phyloP scores from a whole-genome alignment of 1,284 basidiomycete species.

The Anthracocystis panici-leucophaei region DNA sequence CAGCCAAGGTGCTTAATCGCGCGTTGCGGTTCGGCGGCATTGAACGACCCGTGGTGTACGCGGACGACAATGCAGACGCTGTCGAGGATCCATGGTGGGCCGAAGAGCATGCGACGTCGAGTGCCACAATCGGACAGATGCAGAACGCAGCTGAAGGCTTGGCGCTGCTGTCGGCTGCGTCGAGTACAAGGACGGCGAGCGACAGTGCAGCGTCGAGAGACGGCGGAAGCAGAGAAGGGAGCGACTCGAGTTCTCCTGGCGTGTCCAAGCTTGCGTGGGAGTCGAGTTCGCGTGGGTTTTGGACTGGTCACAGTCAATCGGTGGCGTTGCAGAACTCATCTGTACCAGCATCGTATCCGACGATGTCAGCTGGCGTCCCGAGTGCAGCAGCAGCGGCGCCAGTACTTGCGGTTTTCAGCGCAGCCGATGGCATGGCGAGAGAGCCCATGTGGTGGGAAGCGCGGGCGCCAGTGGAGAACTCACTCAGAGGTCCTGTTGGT shows the following conservation, averaged over 20 bases:
- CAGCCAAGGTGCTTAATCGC: slow-evolving; percentile 22
- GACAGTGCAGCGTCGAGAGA: slow-evolving; percentile 2
- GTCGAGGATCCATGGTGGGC: slow-evolving; percentile 25
- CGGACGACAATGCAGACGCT: slow-evolving; percentile 5
- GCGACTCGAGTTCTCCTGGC: slow-evolving; percentile 4
- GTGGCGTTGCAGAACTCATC: not conserved
- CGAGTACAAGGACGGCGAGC: slow-evolving; percentile 16
- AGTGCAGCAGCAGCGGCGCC: not conserved
- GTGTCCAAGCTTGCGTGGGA: slow-evolving; percentile 8
- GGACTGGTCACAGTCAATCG: not conserved
- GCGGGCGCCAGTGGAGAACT: not conserved
- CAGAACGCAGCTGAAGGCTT: slow-evolving; percentile 40
- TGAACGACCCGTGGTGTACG: not conserved
- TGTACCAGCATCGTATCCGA: not conserved
- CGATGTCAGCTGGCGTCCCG: not conserved
- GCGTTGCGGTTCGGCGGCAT: slow-evolving; percentile 25
- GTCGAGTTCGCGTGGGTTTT: not conserved
- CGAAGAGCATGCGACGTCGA: slow-evolving; percentile 6
- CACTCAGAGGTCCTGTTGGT: not conserved
- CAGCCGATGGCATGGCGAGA: not conserved
- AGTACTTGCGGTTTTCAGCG: not conserved
- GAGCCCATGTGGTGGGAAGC: slow-evolving; percentile 42
- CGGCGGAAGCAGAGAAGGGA: not conserved
- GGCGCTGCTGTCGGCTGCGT: slow-evolving; percentile 33
- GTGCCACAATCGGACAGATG: slow-evolving; percentile 13